Evolutionary conservation across 129 eudicot genomes (phyloP).

Genomic region (Calendula officinalis): DNA sequence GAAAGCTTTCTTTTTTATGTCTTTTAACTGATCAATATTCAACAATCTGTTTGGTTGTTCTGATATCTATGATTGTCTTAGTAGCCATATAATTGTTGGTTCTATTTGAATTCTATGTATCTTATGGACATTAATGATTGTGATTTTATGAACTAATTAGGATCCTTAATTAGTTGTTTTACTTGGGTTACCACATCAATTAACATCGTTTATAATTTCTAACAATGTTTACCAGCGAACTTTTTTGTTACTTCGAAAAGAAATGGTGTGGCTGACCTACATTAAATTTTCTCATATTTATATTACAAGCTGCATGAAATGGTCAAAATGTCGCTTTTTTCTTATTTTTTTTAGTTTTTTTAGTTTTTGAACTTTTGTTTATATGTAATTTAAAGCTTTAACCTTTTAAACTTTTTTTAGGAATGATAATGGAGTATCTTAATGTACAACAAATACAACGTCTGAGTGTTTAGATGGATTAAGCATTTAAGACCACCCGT

Average conservation of each 20-base stretch:
- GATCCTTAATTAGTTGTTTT: background rate
- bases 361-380: background rate
- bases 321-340: slow-evolving; percentile 14
- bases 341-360: background rate
- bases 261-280: background rate
- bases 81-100: too few relatives aligned
- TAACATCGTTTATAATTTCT: background rate
- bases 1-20: too few relatives aligned
- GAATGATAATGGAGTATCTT: slow-evolving; percentile 39
- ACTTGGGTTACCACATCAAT: background rate
- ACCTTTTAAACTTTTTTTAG: slow-evolving; percentile 13
- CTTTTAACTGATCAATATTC: too few relatives aligned
- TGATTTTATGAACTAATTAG: background rate
- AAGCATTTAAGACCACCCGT: slow-evolving; percentile 23
- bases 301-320: slow-evolving; percentile 19
- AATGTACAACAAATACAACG: slow-evolving; percentile 44
- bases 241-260: slow-evolving; percentile 5
- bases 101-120: too few relatives aligned
- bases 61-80: too few relatives aligned
- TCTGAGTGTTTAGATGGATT: slow-evolving; percentile 46
- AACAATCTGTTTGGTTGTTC: too few relatives aligned
- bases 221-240: too few relatives aligned
- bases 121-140: background rate
- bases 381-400: background rate
- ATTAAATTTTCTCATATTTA: background rate